Conservation (phyloP, 495 filamentous ascomycete species). For the Hypoxylon cercidicola region DNA sequence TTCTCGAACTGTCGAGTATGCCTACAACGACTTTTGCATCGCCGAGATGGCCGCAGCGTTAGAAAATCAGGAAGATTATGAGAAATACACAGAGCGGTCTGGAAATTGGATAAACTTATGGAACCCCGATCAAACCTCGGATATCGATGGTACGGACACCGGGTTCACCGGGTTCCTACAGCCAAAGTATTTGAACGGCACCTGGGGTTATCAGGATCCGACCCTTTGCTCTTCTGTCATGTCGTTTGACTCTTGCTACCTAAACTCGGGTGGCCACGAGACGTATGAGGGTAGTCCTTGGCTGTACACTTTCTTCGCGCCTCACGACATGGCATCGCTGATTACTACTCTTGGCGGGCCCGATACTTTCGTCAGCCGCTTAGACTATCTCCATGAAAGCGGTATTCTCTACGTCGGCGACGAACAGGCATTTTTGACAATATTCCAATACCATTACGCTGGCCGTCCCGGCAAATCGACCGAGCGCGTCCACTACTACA, state of each 20-base stretch:
- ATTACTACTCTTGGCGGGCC: constrained; percentile 68
- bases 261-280: constrained; percentile 67
- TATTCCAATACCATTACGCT: constrained; percentile 74
- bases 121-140: constrained; percentile 66
- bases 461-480: constrained; percentile 71
- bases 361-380: constrained; percentile 64
- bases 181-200: constrained; percentile 67
- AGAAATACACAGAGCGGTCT: constrained; percentile 66
- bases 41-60: constrained; percentile 66
- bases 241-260: constrained; percentile 65
- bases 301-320: constrained; percentile 73
- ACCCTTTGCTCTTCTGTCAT: constrained; percentile 55
- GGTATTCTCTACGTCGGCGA: constrained; percentile 72
- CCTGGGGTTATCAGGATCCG: constrained; percentile 73
- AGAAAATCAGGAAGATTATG: constrained; percentile 62
- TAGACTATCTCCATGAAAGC: constrained; percentile 68
- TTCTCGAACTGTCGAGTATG: constrained; percentile 76
- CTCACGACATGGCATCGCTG: constrained; percentile 70
- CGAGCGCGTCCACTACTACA: constrained; percentile 69
- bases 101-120: constrained; percentile 73
- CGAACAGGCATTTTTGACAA: constrained; percentile 71
- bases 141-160: constrained; percentile 64
- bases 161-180: constrained; percentile 74
- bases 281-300: constrained; percentile 74
- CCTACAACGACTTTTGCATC: constrained; percentile 77